Percentiles rank a stretch among this genome's conserved stretches.
Evolutionary conservation across 1,284 basidiomycete species (phyloP).

Genomic region (Leucoagaricus sp.): DNA sequence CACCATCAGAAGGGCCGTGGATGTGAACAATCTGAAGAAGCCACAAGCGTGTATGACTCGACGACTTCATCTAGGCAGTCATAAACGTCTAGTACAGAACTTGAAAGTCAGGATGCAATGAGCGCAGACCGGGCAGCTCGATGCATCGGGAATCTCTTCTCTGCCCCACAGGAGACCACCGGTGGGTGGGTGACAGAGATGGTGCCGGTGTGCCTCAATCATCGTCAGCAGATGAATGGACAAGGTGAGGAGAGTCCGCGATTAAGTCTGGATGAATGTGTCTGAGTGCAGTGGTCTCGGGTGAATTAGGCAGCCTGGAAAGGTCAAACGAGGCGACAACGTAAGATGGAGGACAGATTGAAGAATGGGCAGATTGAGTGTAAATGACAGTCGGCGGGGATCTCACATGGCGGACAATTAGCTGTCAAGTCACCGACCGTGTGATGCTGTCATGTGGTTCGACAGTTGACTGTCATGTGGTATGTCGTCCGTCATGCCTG

Average conservation of each 20-base stretch:
- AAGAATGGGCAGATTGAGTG: not conserved
- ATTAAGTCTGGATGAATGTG: not conserved
- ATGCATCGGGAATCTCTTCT: constrained; percentile 1
- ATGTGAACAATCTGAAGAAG: not conserved
- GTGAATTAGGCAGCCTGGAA: not conserved
- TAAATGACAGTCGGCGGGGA: constrained; percentile 11
- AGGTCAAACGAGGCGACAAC: not conserved
- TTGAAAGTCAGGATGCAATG: no score
- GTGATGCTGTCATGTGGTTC: no score
- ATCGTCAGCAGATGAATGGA: not conserved
- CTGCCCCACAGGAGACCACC: not conserved
- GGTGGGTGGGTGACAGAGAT: not conserved
- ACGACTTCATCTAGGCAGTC: not conserved
- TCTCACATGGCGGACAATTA: not conserved
- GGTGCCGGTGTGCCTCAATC: constrained; percentile 1
- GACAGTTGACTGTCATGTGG: constrained; percentile 67
- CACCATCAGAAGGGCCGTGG: not conserved
- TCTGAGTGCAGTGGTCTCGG: not conserved
- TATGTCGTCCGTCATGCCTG: no score
- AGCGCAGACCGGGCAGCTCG: no score
- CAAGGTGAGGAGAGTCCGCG: not conserved
- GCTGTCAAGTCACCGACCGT: constrained; percentile 53
- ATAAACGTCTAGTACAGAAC: no score
- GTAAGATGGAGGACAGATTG: not conserved
- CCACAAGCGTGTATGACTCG: not conserved